These are phyloP conservation scores for Cladosporium austrohemisphaericum DNA, from an alignment of 2,329 filamentous ascomycete genomes.

Conservation along the genomic window DNA sequence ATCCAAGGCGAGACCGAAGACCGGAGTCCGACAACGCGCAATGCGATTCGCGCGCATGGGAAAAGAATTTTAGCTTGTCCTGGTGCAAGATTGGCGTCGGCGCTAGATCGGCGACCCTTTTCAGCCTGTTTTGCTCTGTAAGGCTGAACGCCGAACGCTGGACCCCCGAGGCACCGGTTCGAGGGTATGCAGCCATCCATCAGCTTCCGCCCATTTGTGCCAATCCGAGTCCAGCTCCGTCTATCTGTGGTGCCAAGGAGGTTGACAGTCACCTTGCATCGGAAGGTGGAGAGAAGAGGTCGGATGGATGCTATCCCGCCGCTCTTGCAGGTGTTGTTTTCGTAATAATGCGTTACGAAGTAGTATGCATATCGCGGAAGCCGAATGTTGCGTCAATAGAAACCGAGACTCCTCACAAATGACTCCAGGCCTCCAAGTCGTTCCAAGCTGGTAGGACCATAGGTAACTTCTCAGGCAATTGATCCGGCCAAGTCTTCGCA, in stretches of 20 bases:
- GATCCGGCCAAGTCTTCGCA: conserved; percentile 50
- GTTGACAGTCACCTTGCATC: too few species aligned
- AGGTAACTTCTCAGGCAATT: conserved; percentile 49
- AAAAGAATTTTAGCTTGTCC: not conserved
- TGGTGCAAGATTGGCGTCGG: conserved; percentile 1
- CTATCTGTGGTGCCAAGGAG: too few species aligned
- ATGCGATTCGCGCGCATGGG: not conserved
- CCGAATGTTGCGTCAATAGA: too few species aligned
- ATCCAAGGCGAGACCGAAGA: not conserved
- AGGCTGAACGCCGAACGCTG: not conserved
- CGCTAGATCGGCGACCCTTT: conserved; percentile 5
- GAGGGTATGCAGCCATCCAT: not conserved
- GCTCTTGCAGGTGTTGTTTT: too few species aligned
- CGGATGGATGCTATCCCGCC: too few species aligned
- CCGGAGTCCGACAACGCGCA: conserved; percentile 1
- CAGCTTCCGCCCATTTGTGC: not conserved
- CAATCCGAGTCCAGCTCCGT: too few species aligned
- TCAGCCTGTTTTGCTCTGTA: conserved; percentile 3
- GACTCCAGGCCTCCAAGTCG: conserved; percentile 30
- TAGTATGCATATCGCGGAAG: too few species aligned
- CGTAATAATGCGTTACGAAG: too few species aligned
- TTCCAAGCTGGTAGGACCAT: conserved; percentile 55
- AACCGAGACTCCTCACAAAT: not conserved
- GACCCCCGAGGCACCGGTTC: not conserved
- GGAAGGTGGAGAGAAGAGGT: too few species aligned